Base-by-base conservation (phyloP, 352 stramenopile genomes). In the Globisporangium middletonii region DNA sequence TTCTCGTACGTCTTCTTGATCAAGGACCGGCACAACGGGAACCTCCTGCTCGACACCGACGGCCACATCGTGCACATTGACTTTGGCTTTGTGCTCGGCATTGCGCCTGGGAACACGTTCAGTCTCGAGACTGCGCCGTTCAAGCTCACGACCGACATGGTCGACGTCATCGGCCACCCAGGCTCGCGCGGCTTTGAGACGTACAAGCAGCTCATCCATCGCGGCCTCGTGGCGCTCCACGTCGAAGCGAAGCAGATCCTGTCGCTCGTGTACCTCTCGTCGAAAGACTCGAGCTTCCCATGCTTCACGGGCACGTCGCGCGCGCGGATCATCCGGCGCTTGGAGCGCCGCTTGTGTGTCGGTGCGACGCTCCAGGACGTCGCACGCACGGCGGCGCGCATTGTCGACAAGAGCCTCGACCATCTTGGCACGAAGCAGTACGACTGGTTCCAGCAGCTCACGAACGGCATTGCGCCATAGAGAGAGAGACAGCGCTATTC, bases 1-100 rank as follows among this genome's bases (percentile, higher is more conserved):
- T 94, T 99, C 52, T 97, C 79, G 37, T 99, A 99, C 63, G 77
- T 99, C 1, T 86, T 99, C 38, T 80, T 97, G 27, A 73, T 99
- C 56, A 99, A 99, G 60, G 97, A 99, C 68, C 82, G 95, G 13
- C 97, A 99, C 82, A 99, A 99, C 59, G 97, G 96, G 23, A 98
- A 99, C 72, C 97, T 99, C 47, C 96, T 99, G 77, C 83, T 99
- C 33, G 91, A 98, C 65, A 95, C 73, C 4, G 78, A 94, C 61
- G 96, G 97, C 3, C 92, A 97, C 66, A 69, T 99, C 19, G 87
- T 99, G 51, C 95, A 99, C 76, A 99, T 99, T 69, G 97, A 99
- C 71, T 99, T 99, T 86, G 97, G 97, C 19, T 99, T 99, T 68
- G 89, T 98, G 33, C 86, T 99, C 58, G 96, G 95, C 38, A 98